These are phyloP conservation scores for Xylariales sp. DNA, from an alignment of 2,329 filamentous ascomycete species.

Conservation along the genomic window DNA sequence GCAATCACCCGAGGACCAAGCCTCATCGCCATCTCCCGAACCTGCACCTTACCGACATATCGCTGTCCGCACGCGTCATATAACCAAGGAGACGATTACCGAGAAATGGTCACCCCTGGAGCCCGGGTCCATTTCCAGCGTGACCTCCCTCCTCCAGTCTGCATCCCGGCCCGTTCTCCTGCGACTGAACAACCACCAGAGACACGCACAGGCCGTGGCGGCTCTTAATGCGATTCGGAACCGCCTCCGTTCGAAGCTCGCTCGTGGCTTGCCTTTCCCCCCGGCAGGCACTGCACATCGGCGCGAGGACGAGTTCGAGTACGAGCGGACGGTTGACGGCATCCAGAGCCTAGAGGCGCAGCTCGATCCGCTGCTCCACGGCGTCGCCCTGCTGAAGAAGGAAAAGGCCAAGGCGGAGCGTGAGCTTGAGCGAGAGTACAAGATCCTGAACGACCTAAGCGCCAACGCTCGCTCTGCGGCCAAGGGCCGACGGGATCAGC, in stretches of 20 bases:
- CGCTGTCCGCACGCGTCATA: slow-evolving; percentile 41
- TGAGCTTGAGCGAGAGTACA: slow-evolving; percentile 53
- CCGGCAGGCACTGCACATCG: slow-evolving; percentile 38
- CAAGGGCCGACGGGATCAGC: slow-evolving; percentile 42
- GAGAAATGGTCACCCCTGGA: slow-evolving; percentile 63
- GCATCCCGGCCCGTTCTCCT: slow-evolving; percentile 59
- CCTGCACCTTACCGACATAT: slow-evolving; percentile 43
- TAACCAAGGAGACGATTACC: slow-evolving; percentile 62
- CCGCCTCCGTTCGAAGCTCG: slow-evolving; percentile 53
- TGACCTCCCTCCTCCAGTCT: slow-evolving; percentile 52
- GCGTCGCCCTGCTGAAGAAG: slow-evolving; percentile 53
- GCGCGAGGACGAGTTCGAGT: slow-evolving; percentile 58
- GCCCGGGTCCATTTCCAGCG: slow-evolving; percentile 46
- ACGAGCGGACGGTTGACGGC: slow-evolving; percentile 60
- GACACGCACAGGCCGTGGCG: slow-evolving; percentile 48
- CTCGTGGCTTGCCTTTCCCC: slow-evolving; percentile 62
- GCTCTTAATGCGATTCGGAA: slow-evolving; percentile 52
- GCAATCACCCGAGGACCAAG: slow-evolving; percentile 8
- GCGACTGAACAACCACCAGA: slow-evolving; percentile 43
- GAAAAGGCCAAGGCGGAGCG: slow-evolving; percentile 55
- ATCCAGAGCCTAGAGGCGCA: slow-evolving; percentile 51
- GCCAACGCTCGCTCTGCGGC: slow-evolving; percentile 52
- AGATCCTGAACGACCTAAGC: slow-evolving; percentile 45
- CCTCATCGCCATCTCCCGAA: slow-evolving; percentile 19
- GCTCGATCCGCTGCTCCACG: slow-evolving; percentile 59